These are phyloP conservation scores for Fistulifera solaris DNA, from an alignment of 108 stramenopile genomes.

Conservation along the genomic window DNA sequence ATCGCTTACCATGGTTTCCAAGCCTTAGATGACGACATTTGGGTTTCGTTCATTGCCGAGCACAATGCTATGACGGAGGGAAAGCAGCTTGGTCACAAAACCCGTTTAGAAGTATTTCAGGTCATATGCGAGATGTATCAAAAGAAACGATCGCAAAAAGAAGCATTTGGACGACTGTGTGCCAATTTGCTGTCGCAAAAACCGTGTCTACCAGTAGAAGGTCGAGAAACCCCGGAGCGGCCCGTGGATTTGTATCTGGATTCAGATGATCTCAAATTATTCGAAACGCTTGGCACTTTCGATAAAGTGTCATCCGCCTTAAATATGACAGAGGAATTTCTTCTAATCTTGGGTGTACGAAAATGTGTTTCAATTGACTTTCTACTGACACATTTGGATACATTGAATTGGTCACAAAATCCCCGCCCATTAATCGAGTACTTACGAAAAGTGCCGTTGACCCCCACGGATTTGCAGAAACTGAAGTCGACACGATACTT, in stretches of 20 bases:
- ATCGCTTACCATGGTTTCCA: neutral
- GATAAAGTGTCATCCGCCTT: slow-evolving; percentile 36
- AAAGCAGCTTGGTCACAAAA: neutral
- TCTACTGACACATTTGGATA: slow-evolving; percentile 57
- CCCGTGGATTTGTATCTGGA: slow-evolving; percentile 55
- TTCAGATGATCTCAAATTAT: slow-evolving; percentile 60
- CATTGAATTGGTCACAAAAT: slow-evolving; percentile 50
- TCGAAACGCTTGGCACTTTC: slow-evolving; percentile 42
- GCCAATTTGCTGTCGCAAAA: neutral
- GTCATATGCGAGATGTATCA: neutral
- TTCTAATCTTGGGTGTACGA: slow-evolving; percentile 55
- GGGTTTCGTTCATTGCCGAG: slow-evolving; percentile 1
- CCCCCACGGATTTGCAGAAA: slow-evolving; percentile 42
- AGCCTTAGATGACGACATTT: neutral
- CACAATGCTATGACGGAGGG: neutral
- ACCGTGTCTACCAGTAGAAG: too few species aligned
- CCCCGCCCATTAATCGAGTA: slow-evolving; percentile 70
- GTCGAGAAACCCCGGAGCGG: neutral
- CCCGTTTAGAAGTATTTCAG: neutral
- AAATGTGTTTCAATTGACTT: slow-evolving; percentile 69
- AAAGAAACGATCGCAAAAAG: neutral
- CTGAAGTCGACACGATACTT: slow-evolving; percentile 51
- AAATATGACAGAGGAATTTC: slow-evolving; percentile 45
- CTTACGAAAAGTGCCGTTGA: slow-evolving; percentile 45
- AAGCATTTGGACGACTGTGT: neutral